Evolutionary conservation across 1,284 basidiomycete species (phyloP), one percentile per base, ranked within the genome.

Genomic region (Boletellus deceptivus): DNA sequence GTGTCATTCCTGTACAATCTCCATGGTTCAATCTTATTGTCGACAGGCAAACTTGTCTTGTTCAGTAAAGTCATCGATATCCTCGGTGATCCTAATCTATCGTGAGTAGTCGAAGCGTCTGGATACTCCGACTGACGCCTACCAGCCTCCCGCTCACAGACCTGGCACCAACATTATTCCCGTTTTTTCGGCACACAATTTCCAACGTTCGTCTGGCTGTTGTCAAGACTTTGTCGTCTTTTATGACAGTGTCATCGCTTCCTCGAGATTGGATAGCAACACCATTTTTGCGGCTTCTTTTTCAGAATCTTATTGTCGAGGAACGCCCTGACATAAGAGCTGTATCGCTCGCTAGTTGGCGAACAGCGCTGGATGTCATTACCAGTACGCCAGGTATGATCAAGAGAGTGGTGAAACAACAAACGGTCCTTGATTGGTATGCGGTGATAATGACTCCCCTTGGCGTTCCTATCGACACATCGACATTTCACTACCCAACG

Each of bases 101-200:
- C 85, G 89, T 93, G 67, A 52, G 87, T 79, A 5, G 46, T 33
- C 14, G 35, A 25, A 29, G 14, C 35, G 18, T 42, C 55, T 39
- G 16, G 17, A n/a, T 54, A 20, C 36, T 49, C 49, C 53, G 45
- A 36, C 39, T 63, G 31, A 48, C 27, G n/a, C 52, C 6, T n/a
- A 17, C 34, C 49, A 92, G 89, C n/a, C 74, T 84, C 53, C 86
- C 90, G 6, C 77, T 98, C 33, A 79, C 84, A 13, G 79, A 78
- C 1, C 81, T 98, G 43, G 91, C 97, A 14, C 89, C 93, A 2
- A 91, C 87, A 0, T 75, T 98, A 16, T 99, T 93, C 71, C 92
- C 95, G 3, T 99, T 97, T 77, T 96, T 99, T 75, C 89, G 97
- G 11, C 97, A 99, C 70, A 97, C 96, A 0, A 99, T 99, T 63